Base-by-base conservation (phyloP, 768 basidiomycete species). In the Leucocoprinus birnbaumii region DNA sequence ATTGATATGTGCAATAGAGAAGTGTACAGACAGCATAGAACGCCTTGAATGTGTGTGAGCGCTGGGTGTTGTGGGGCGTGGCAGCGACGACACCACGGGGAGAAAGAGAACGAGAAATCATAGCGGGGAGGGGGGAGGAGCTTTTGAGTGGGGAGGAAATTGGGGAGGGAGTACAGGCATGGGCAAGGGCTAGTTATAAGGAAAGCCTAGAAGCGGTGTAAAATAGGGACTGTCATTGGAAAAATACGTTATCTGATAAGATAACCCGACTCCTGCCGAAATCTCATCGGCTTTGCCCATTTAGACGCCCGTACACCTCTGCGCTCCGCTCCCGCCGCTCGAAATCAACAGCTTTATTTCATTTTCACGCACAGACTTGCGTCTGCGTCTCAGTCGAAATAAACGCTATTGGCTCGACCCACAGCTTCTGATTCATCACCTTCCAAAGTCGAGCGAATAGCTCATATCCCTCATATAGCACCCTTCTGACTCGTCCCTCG, bases 21-120 rank as follows among this genome's bases (percentile, higher is more conserved):
- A 42, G 26, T 50, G 37, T 21, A 74, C 80, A 34, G 55, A 87
- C 84, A 11, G 85, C 80, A 62, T 82, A 83, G 57, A 75, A 80
- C 3, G 84, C 81, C 47, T 69, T 79, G 64, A 73, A 75, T 1
- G 77, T 68, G 27, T 73, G 73, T 19, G 68, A 66, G 44, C 73
- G 74, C 50, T 63, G 71, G 16, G 71, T 56, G 40, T 66, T 64
- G 59, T 73, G 61, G 48, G 73, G 65, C 58, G 70, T 55, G 55
- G 71, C 53, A 35, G 70, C 61, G 76, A 66, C 26, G 63, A 44
- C 34, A 46, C 52, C 42, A n/a, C 53, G 45, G 26, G 46, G 34
- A 8, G 38, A 27, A 56, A 69, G 49, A 60, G 61, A 63, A 56
- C 73, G 71, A 44, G 73, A 68, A 34, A 77, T 72, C 71, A 80